A percentile compares a stretch with the other conserved stretches of the same genome.
phyloP scores from a whole-genome alignment of 805 yeast genomes.

The Candida ipomoeae region DNA sequence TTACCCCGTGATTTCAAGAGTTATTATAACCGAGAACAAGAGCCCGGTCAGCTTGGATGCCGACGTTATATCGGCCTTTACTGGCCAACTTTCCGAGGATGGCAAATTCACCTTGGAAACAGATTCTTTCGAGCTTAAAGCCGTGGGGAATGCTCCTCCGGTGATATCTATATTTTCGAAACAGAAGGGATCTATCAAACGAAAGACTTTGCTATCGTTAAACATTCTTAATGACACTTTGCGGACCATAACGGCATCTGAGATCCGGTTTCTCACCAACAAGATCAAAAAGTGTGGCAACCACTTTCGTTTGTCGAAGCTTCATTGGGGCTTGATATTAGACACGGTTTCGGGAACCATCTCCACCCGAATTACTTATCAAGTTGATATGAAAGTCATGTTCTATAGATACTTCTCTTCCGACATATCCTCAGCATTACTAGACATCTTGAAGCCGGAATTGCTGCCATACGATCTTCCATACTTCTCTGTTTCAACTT shows the following conservation, averaged over 20 bases:
- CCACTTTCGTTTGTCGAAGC: constrained; percentile 9
- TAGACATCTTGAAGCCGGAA: constrained; percentile 1
- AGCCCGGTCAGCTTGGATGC: not conserved
- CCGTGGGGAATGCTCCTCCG: constrained; percentile 5
- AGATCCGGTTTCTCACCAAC: constrained; percentile 12
- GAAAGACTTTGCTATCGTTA: constrained; percentile 12
- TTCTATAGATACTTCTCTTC: constrained; percentile 18
- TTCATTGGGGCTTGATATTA: constrained; percentile 7
- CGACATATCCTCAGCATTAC: constrained; percentile 12
- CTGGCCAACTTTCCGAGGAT: not conserved
- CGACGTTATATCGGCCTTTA: not conserved
- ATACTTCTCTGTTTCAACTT: not conserved
- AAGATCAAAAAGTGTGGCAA: constrained; percentile 12
- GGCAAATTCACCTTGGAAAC: constrained; percentile 6
- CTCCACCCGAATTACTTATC: constrained; percentile 4
- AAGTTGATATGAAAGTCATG: constrained; percentile 8
- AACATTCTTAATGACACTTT: constrained; percentile 6
- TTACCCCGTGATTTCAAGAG: constrained; percentile 1
- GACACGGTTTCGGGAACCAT: constrained; percentile 6
- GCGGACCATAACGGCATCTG: constrained; percentile 7
- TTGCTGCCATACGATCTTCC: not conserved
- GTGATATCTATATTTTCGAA: constrained; percentile 8
- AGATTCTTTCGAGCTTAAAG: constrained; percentile 11
- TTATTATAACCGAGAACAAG: not conserved
- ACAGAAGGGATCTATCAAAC: constrained; percentile 7